Percentiles rank a stretch among this genome's conserved stretches.
phyloP scores from a whole-genome alignment of 768 basidiomycete genomes.

The Suillus weaverae region DNA sequence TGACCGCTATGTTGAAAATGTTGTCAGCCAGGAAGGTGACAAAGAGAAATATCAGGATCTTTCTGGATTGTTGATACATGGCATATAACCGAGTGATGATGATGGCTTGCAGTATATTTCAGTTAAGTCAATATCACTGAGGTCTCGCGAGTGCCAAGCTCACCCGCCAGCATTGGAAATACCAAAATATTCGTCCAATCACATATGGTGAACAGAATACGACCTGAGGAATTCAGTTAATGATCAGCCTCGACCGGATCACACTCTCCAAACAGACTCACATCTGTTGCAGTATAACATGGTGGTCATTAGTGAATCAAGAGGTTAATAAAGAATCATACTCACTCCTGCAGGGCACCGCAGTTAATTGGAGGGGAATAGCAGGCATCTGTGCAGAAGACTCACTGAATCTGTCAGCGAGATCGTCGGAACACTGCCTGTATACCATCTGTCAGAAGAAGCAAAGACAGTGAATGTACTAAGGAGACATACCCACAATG shows the following conservation, averaged over 20 bases:
- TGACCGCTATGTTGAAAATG: background rate
- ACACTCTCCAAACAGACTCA: background rate
- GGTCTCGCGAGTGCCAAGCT: background rate
- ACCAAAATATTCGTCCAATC: background rate
- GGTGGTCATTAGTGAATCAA: background rate
- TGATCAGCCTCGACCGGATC: background rate
- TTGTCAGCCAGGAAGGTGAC: background rate
- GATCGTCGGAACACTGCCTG: background rate
- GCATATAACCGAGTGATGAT: background rate
- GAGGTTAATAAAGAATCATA: background rate
- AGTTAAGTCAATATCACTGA: background rate
- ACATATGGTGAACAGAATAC: background rate
- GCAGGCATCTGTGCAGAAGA: background rate
- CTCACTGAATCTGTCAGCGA: background rate
- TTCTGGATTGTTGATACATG: background rate
- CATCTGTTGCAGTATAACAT: background rate
- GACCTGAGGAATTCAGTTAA: background rate
- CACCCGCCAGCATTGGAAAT: background rate
- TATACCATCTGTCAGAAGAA: background rate
- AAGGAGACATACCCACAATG: background rate
- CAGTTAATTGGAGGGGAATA: background rate
- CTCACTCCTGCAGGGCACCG: background rate
- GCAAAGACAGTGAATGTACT: background rate
- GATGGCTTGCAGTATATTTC: background rate
- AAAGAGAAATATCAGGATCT: background rate